Evolutionary conservation across 129 eudicot species (phyloP).

Genomic region (Chrysanthemum makinoi): DNA sequence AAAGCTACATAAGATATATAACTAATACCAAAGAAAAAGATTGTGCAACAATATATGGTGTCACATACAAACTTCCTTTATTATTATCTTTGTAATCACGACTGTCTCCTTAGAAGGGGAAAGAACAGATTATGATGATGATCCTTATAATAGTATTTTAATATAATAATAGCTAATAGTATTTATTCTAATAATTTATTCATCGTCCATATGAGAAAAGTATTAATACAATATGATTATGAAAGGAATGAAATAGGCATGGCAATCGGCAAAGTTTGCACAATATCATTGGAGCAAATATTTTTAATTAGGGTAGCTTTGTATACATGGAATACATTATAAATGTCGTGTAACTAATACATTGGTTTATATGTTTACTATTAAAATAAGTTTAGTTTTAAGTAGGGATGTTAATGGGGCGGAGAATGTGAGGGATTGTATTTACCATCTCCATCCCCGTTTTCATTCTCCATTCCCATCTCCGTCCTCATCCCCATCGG

Average conservation of each 20-base stretch:
- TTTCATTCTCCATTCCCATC: no score
- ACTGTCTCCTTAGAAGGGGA: constrained; percentile 27
- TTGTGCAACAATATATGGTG: neutral
- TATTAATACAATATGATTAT: neutral
- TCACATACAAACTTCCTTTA: neutral
- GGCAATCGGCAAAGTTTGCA: neutral
- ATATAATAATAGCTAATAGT: neutral
- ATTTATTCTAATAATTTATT: neutral
- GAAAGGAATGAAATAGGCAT: constrained; percentile 1
- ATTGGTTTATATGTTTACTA: neutral
- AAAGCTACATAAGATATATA: neutral
- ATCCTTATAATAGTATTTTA: constrained; percentile 5
- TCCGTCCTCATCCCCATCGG: no score
- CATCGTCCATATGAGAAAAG: neutral
- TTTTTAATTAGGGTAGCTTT: neutral
- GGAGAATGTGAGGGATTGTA: no score
- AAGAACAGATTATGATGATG: constrained; percentile 16
- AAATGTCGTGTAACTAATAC: neutral
- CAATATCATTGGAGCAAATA: neutral
- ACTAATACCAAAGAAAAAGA: neutral
- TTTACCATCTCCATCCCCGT: no score
- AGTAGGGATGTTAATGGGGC: no score
- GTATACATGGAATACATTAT: neutral
- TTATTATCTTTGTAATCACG: constrained; percentile 13
- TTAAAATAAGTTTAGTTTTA: no score